Evolutionary conservation across 2,329 filamentous ascomycete species (phyloP), one percentile per base, ranked within the genome.

Genomic region (Drechslerella coelobrocha): DNA sequence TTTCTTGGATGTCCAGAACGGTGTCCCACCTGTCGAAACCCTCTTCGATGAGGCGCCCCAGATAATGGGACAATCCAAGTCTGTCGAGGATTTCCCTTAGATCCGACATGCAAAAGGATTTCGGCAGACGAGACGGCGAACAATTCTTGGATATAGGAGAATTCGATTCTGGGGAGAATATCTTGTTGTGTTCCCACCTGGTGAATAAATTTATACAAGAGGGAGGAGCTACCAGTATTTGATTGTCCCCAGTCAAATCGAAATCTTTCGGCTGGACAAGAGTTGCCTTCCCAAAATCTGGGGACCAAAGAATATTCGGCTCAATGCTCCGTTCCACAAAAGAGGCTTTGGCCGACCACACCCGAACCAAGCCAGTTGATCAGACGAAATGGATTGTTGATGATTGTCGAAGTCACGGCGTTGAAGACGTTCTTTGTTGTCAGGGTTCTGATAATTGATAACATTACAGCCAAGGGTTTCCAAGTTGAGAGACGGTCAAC

Each of bases 11-110:
- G 77, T 93, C 90, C 54, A 92, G 82, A 61, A 93, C 87, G 0
- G 88, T 92, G 31, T 91, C 89, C 90, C 90, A 93, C 9, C 87
- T 86, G 78, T 94, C 90, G 78, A 94, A 94, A 2, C 90, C 90
- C 79, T 93, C 89, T 57, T 90, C 86, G 45, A 90, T 78, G 75
- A 94, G 90, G 61, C 82, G 80, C 74, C 88, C 83, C 68, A 90
- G 84, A 80, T 94, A 93, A 79, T 92, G 89, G 80, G 85, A 82
- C 78, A 94, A 83, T 77, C 89, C 90, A 82, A 93, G 83, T 82
- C 90, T 88, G 80, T 85, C 84, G 78, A 93, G 86, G 74, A 88
- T 84, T 37, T 83, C 79, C 74, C 83, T 84, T 76, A 94, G 82
- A 78, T 86, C 84, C 83, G 83, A 85, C 86, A 89, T 89, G 76